phyloP scores from a whole-genome alignment of 352 stramenopile genomes.

The Phytopythium vexans region DNA sequence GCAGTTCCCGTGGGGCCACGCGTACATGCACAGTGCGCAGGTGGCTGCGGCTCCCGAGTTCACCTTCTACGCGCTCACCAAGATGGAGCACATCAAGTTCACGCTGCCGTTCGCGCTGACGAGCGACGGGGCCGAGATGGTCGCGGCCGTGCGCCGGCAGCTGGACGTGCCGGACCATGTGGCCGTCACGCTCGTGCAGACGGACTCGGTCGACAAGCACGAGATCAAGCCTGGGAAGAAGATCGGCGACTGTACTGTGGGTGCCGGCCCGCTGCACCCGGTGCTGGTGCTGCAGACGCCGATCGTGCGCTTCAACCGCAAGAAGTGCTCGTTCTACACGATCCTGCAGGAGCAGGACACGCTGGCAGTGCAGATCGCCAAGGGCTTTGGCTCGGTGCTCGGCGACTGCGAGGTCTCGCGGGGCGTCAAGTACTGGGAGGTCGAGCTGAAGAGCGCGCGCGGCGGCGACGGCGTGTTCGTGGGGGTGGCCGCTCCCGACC shows the following conservation, averaged over 20 bases:
- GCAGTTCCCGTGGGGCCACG: conserved; percentile 71
- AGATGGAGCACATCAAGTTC: conserved; percentile 69
- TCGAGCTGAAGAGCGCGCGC: conserved; percentile 44
- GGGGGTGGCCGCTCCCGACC: conserved; percentile 47
- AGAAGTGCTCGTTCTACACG: conserved; percentile 57
- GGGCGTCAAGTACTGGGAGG: conserved; percentile 85
- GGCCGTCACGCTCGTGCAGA: conserved; percentile 66
- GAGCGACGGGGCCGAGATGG: conserved; percentile 44
- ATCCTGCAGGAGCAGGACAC: conserved; percentile 54
- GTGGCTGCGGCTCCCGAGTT: conserved; percentile 61
- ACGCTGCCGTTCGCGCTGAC: conserved; percentile 55
- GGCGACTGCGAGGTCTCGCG: conserved; percentile 50
- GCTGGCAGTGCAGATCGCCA: conserved; percentile 47
- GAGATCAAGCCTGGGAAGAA: conserved; percentile 54
- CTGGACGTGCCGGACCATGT: conserved; percentile 50
- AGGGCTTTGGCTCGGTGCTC: conserved; percentile 62
- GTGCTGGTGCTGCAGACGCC: conserved; percentile 71
- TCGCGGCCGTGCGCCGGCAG: conserved; percentile 48
- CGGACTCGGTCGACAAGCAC: conserved; percentile 68
- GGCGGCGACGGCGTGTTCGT: conserved; percentile 73
- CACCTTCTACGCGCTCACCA: conserved; percentile 72
- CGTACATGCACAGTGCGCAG: conserved; percentile 58
- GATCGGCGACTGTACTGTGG: conserved; percentile 69
- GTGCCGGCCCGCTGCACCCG: conserved; percentile 50
- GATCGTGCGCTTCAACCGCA: conserved; percentile 57